Conservation (phyloP, 2,329 filamentous ascomycete genomes). For the Fusarium sp. region DNA sequence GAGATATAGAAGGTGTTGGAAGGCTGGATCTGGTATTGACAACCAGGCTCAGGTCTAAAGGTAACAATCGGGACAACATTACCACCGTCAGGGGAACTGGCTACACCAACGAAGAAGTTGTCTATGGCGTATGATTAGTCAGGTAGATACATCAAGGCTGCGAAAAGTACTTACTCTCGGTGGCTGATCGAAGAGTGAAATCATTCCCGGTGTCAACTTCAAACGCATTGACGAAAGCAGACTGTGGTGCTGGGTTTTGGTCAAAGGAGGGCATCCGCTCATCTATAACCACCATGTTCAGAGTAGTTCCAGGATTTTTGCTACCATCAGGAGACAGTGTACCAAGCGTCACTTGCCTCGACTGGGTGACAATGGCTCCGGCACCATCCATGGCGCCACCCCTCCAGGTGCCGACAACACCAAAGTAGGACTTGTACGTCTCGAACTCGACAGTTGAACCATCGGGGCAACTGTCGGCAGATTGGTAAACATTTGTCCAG, state of each 20-base stretch:
- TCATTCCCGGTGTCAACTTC: not conserved
- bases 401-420: not conserved
- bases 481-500: not conserved
- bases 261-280: not conserved
- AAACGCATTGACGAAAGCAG: not conserved
- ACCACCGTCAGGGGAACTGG: accelerated
- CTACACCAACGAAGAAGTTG: not conserved
- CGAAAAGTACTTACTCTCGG: not conserved
- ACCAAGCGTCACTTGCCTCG: accelerated
- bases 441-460: not conserved
- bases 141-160: no score
- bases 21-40: not conserved
- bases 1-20: not conserved
- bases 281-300: not conserved
- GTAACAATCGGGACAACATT: not conserved
- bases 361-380: accelerated
- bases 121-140: not conserved
- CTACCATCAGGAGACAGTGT: not conserved
- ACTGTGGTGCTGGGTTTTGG: accelerated
- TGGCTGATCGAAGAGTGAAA: not conserved
- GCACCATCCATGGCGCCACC: not conserved
- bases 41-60: not conserved
- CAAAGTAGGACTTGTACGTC: not conserved
- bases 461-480: not conserved
- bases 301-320: not conserved